Base-by-base conservation (phyloP, 164 flowering plant genomes). In the Annona cherimola region DNA sequence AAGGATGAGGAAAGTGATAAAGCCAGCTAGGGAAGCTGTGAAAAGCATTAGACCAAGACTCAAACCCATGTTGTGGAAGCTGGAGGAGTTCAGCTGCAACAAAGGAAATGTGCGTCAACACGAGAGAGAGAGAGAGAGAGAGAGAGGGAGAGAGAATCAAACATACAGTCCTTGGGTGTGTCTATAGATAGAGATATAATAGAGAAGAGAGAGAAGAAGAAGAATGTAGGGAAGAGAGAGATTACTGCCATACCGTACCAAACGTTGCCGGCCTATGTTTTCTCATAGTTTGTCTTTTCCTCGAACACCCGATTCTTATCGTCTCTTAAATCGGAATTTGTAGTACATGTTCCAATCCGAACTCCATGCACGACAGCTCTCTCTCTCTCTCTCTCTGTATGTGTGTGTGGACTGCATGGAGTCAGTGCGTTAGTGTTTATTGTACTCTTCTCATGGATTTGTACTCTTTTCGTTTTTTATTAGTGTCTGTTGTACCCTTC, bases 1-100 rank as follows among this genome's bases (percentile, higher is more conserved):
- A 2, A 81, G 45, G 77, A 81, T 80, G 61, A 45, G 79, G 19
- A 86, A 11, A 39, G 16, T 73, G 72, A 73, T 26, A 1, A 84
- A 50, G 41, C 73, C 85, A 64, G 76, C 80, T 26, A 73, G 2
- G 2, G 69, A 1, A 0, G 67, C 16, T 11, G 72, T 26, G 6
- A 74, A 8, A 9, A 70, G 64, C 67, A 75, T 41, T 66, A 71
- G 72, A 16, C 64, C 20, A 5, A 65, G 44, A 6, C 19, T 4
- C 18, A 39, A 44, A 39, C 61, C 76, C 71, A 68, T 67, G 19
- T 4, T 6, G 7, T 40, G 6, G 14, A 1, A 11, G 42, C 12
- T 35, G n/a, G 9, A n/a, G n/a, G 9, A n/a, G 42, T 64, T 39
- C 12, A 35, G 45, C 19, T 12, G 67, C n/a, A 42, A 16, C 41